Evolutionary conservation across 2,329 filamentous ascomycete genomes (phyloP), one percentile per base, ranked within the genome.

Genomic region (Hypoxylon sp.): DNA sequence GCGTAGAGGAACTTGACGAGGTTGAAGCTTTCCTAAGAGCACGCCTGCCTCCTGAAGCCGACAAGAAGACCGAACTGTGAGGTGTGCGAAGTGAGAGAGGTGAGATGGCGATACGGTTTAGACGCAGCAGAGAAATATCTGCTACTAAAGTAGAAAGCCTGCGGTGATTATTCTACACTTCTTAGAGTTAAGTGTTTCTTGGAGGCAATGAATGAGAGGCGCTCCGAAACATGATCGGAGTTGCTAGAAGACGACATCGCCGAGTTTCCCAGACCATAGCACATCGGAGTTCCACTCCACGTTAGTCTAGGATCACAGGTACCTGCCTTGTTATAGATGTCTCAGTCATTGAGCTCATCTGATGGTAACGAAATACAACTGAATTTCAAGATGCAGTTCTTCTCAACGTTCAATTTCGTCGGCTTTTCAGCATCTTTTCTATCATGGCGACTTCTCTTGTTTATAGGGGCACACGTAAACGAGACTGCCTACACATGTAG

Each of bases 1-100:
- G 89, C 71, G 83, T 88, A 4, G 82, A 91, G 67, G 95, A 97
- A 80, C 87, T 97, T 57, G 87, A 96, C 67, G 91, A 97, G 71
- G 82, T 97, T 16, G 93, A 96, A 79, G 76, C 73, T 0, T 89
- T 87, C 66, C 68, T 89, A 53, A 76, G 71, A 32, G 75, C 79
- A 59, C 78, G 78, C 45, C 78, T 89, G 54, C 83, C 85, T 4
- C 73, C 80, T 0, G 66, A 79, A 54, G 80, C 71, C 20, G 77
- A 80, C 20, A 78, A 78, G 56, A 80, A 80, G 70, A 72, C 78
- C 12, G 79, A 80, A 65, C 70, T 80, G 57, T 80, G 54, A 71
- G 57, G 24, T 26, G 38, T 36, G 22, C 11, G 22, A 28, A 24
- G 6, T 32, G 2, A 32, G 12, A 18, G 24, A 30, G 38, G 18